phyloP scores from a whole-genome alignment of 2,329 filamentous ascomycete species.

The Sporothrix schenckii region DNA sequence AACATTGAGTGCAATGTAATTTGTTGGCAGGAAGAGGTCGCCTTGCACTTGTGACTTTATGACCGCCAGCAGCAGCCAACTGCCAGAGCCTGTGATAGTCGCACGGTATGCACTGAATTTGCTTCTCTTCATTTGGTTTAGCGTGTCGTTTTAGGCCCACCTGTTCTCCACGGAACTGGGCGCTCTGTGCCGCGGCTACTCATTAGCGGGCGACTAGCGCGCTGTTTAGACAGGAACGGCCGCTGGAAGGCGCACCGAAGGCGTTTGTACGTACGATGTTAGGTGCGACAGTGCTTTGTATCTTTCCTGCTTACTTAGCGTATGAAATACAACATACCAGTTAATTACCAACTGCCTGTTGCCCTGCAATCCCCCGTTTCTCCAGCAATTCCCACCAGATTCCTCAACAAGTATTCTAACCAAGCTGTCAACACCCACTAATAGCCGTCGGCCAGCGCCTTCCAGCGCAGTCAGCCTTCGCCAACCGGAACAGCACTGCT shows the following conservation, averaged over 20 bases:
- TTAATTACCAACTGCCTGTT: background rate
- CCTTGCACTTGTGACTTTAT: background rate
- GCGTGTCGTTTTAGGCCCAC: slow-evolving; percentile 12
- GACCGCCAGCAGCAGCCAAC: background rate
- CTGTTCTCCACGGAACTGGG: slow-evolving; percentile 19
- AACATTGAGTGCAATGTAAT: background rate
- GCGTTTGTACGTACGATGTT: background rate
- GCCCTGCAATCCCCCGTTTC: slow-evolving; percentile 25
- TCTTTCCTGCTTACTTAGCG: too few relatives aligned
- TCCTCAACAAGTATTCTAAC: slow-evolving; percentile 20
- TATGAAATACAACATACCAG: too few relatives aligned
- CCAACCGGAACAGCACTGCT: background rate
- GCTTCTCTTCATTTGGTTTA: background rate
- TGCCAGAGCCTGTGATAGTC: background rate
- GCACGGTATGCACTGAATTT: slow-evolving; percentile 13
- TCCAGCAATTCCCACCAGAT: slow-evolving; percentile 31
- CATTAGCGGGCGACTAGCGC: slow-evolving; percentile 19
- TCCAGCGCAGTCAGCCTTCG: background rate
- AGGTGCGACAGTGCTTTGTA: too few relatives aligned
- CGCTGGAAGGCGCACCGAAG: background rate
- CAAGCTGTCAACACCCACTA: background rate
- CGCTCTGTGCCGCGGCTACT: slow-evolving; percentile 27
- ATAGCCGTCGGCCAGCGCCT: background rate
- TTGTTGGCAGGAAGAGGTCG: background rate
- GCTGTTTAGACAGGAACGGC: slow-evolving; percentile 19